Evolutionary conservation across 768 basidiomycete genomes (phyloP).

Genomic region (Tricholoma matsutake): DNA sequence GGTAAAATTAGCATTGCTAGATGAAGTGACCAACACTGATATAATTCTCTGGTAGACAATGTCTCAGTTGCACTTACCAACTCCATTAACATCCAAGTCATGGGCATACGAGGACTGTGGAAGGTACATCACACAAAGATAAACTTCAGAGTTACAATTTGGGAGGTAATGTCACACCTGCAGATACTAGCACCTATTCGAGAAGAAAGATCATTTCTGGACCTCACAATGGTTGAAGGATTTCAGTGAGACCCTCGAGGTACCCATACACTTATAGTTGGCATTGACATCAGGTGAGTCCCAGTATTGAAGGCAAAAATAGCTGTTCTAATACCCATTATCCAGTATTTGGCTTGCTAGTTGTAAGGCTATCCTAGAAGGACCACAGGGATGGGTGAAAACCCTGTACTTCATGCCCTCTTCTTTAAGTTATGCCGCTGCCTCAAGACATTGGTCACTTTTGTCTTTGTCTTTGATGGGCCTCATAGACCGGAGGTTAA

Average conservation of each 20-base stretch:
- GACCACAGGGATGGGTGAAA: slow-evolving; percentile 24
- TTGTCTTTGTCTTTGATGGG: slow-evolving; percentile 44
- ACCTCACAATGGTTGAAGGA: background rate
- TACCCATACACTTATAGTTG: background rate
- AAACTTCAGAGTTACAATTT: no score
- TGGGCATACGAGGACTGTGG: no score
- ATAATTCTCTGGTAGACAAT: no score
- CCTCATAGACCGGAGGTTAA: slow-evolving; percentile 38
- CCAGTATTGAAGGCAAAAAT: background rate
- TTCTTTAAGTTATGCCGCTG: slow-evolving; percentile 40
- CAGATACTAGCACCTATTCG: background rate
- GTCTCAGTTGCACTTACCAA: no score
- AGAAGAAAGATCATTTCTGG: background rate
- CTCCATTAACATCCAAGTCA: no score
- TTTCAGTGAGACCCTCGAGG: background rate
- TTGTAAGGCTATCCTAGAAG: slow-evolving; percentile 5
- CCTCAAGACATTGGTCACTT: slow-evolving; percentile 35
- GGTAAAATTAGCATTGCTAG: no score
- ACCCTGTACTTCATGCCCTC: slow-evolving; percentile 39
- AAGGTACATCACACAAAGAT: no score
- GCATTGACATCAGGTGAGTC: background rate
- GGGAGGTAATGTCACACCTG: no score
- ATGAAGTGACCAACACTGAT: no score
- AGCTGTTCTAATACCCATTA: background rate
- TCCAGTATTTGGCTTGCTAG: slow-evolving; percentile 1